Evolutionary conservation across 1,139 yeast genomes (phyloP).

Genomic region (Yamadazyma epiphylla): DNA sequence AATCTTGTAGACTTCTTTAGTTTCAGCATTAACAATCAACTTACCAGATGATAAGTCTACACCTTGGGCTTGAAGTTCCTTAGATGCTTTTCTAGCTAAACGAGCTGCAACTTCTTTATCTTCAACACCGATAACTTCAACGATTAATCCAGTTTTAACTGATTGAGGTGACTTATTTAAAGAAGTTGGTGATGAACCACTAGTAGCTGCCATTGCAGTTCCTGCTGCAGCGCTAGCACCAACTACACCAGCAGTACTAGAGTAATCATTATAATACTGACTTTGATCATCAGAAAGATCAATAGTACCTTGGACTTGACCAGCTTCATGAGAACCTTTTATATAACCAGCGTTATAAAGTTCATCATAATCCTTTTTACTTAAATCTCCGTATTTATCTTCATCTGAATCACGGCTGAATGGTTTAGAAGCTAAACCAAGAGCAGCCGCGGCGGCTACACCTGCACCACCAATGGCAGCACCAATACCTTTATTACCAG

Average conservation of each 20-base stretch:
- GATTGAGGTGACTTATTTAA: constrained; percentile 1
- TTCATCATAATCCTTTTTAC: constrained; percentile 3
- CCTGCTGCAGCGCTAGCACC: constrained; percentile 10
- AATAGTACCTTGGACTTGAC: constrained; percentile 9
- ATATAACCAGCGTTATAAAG: constrained; percentile 11
- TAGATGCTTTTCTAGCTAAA: constrained; percentile 35
- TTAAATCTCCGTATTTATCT: constrained; percentile 4
- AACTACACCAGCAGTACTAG: constrained; percentile 3
- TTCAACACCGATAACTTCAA: constrained; percentile 37
- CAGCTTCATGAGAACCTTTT: constrained; percentile 8
- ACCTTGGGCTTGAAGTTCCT: constrained; percentile 29
- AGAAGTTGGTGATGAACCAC: not conserved
- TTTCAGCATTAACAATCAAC: constrained; percentile 32
- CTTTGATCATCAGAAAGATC: too few species aligned
- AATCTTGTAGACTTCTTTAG: constrained; percentile 27
- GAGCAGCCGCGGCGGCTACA: constrained; percentile 7
- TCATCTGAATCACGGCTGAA: constrained; percentile 3
- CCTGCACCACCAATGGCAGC: constrained; percentile 6
- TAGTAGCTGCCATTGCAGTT: constrained; percentile 6
- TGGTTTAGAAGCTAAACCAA: constrained; percentile 5
- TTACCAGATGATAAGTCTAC: constrained; percentile 35
- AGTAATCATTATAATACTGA: too few species aligned
- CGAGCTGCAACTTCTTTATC: constrained; percentile 30
- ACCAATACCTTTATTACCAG: constrained; percentile 5
- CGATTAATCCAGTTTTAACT: constrained; percentile 18